Evolutionary conservation across 345 rosid genomes (phyloP).

Genomic region (Carallia brachiata): DNA sequence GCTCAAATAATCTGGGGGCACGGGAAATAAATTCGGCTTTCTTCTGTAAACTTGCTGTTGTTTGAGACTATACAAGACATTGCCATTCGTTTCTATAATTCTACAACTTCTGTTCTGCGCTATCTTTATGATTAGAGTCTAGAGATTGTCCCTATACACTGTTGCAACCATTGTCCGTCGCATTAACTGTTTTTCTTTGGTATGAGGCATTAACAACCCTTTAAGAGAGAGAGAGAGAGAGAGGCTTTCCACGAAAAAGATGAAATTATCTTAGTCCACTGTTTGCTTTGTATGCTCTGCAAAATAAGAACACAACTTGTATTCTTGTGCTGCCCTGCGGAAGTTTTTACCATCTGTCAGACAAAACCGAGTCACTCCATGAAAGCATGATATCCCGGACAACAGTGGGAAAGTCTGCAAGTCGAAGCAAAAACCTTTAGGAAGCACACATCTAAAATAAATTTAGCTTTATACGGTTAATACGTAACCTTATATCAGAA

Average conservation of each 20-base stretch:
- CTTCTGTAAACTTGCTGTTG: neutral
- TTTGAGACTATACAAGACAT: no score
- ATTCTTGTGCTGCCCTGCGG: neutral
- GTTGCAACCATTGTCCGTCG: neutral
- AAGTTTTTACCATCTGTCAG: constrained; percentile 44
- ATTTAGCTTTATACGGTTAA: constrained; percentile 1
- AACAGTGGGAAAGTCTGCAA: constrained; percentile 75
- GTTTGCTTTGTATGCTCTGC: neutral
- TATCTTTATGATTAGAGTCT: no score
- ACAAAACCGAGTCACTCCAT: constrained; percentile 76
- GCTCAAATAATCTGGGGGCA: no score
- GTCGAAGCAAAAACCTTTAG: constrained; percentile 1
- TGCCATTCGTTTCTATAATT: neutral
- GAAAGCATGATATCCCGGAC: constrained; percentile 70
- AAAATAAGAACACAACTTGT: neutral
- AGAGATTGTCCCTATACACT: neutral
- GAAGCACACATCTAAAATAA: neutral
- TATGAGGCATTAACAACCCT: no score
- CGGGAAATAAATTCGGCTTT: neutral
- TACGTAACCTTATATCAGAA: neutral
- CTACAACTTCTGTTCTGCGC: neutral
- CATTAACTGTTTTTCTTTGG: constrained; percentile 7
- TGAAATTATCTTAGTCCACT: neutral
- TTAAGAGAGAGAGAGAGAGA: neutral
- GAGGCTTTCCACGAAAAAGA: neutral